Evolutionary conservation across 805 yeast species (phyloP).

Genomic region (Saccharomycopsis sp.): DNA sequence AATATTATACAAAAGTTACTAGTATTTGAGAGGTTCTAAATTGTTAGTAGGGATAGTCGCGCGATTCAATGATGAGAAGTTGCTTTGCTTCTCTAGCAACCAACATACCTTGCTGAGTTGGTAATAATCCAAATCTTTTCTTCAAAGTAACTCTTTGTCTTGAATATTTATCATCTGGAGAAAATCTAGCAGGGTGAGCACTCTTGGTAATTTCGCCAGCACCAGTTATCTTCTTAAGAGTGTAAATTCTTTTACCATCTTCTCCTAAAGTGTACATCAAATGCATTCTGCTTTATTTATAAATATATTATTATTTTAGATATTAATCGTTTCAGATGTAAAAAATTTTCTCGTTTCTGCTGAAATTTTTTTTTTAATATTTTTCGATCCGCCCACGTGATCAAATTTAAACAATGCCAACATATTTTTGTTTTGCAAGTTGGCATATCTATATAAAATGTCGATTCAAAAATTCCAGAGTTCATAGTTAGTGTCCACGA

Average conservation of each 20-base stretch:
- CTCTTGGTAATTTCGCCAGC: slow-evolving; percentile 94
- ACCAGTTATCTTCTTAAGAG: slow-evolving; percentile 74
- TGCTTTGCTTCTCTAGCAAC: too few relatives aligned
- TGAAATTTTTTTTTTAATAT: too few relatives aligned
- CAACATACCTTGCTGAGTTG: slow-evolving; percentile 57
- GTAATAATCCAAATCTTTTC: slow-evolving; percentile 85
- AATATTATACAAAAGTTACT: background rate
- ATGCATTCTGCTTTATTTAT: slow-evolving; percentile 79
- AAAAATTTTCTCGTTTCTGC: too few relatives aligned
- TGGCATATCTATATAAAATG: too few relatives aligned
- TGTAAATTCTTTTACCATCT: slow-evolving; percentile 94
- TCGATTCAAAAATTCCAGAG: too few relatives aligned
- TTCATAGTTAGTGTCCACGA: too few relatives aligned
- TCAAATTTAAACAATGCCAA: too few relatives aligned
- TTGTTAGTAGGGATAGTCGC: too few relatives aligned
- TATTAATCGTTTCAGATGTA: too few relatives aligned
- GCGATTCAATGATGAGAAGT: too few relatives aligned
- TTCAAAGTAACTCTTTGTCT: slow-evolving; percentile 97
- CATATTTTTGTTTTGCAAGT: too few relatives aligned
- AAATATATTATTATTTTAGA: background rate
- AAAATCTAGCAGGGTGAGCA: slow-evolving; percentile 99
- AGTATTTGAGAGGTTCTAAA: slow-evolving; percentile 2
- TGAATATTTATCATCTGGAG: slow-evolving; percentile 99
- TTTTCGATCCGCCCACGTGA: too few relatives aligned
- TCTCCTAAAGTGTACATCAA: slow-evolving; percentile 94